Evolutionary conservation across 169 alveolate genomes (phyloP).

Genomic region (Plasmodium malariae): DNA sequence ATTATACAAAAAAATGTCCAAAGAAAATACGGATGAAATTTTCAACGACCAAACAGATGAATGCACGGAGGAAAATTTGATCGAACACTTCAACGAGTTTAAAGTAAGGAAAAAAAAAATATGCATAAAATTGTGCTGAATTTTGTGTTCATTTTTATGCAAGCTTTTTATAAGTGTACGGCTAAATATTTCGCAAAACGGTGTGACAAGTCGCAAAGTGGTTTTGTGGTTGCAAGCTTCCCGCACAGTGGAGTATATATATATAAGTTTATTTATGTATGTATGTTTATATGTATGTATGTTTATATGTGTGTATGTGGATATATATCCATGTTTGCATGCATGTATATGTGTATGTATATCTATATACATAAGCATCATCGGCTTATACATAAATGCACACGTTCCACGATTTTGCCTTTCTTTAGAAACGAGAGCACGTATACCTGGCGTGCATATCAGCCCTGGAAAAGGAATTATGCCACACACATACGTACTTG

Average conservation of each 20-base stretch:
- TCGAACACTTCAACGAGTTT: conserved; percentile 40
- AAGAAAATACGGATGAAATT: conserved; percentile 32
- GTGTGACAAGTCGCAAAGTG: too few species aligned
- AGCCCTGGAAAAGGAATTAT: conserved; percentile 59
- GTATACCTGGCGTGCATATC: conserved; percentile 67
- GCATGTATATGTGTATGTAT: neutral
- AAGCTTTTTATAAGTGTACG: too few species aligned
- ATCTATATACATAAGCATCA: neutral
- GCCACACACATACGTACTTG: conserved; percentile 48
- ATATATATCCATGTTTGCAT: neutral
- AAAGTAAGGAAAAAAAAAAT: neutral
- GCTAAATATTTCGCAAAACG: too few species aligned
- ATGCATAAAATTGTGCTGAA: neutral
- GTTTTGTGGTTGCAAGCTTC: neutral
- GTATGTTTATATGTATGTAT: too few species aligned
- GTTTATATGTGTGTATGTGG: neutral
- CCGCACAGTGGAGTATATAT: too few species aligned
- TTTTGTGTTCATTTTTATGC: too few species aligned
- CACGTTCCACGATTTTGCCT: too few species aligned
- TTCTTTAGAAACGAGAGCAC: conserved; percentile 51
- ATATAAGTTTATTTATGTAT: neutral
- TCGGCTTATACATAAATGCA: too few species aligned
- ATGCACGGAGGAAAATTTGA: conserved; percentile 25
- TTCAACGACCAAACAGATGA: conserved; percentile 43
- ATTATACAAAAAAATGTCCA: conserved; percentile 44